phyloP scores from a whole-genome alignment of 1,139 yeast genomes.

The Geotrichum candidum region DNA sequence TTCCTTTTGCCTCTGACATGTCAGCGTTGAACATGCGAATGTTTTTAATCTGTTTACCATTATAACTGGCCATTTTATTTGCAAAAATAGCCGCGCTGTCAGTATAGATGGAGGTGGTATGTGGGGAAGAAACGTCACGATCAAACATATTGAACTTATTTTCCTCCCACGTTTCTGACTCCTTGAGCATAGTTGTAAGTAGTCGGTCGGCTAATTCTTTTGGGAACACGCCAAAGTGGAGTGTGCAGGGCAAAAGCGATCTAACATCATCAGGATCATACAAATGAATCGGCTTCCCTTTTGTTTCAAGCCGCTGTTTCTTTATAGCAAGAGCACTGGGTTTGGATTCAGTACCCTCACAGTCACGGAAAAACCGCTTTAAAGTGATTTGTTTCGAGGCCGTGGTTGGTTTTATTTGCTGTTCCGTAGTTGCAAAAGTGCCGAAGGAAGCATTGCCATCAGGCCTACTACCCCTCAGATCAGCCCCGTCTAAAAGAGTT shows the following conservation, averaged over 20 bases:
- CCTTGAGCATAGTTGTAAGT: slow-evolving; percentile 40
- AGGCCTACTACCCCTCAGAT: background rate
- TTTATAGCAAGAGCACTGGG: background rate
- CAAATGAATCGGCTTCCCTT: slow-evolving; percentile 25
- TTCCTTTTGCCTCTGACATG: slow-evolving; percentile 39
- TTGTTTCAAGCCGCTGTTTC: background rate
- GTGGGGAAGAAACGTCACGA: slow-evolving; percentile 51
- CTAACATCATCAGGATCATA: slow-evolving; percentile 37
- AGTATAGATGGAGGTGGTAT: slow-evolving; percentile 41
- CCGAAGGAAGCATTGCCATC: background rate
- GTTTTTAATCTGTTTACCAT: slow-evolving; percentile 33
- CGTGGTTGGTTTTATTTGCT: background rate
- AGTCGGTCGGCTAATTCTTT: slow-evolving; percentile 42
- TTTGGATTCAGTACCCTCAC: background rate
- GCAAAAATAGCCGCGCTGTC: slow-evolving; percentile 30
- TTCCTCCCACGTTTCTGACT: slow-evolving; percentile 40
- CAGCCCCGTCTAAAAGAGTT: slow-evolving; percentile 23
- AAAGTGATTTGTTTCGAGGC: slow-evolving; percentile 3
- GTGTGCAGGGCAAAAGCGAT: slow-evolving; percentile 44
- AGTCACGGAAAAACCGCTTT: slow-evolving; percentile 1
- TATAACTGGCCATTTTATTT: slow-evolving; percentile 35
- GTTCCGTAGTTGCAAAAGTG: background rate
- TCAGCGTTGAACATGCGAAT: slow-evolving; percentile 37
- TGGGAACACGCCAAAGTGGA: slow-evolving; percentile 50
- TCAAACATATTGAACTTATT: slow-evolving; percentile 52